Base-by-base conservation (phyloP, 176 grass and related monocot species). In the Musa acuminata region DNA sequence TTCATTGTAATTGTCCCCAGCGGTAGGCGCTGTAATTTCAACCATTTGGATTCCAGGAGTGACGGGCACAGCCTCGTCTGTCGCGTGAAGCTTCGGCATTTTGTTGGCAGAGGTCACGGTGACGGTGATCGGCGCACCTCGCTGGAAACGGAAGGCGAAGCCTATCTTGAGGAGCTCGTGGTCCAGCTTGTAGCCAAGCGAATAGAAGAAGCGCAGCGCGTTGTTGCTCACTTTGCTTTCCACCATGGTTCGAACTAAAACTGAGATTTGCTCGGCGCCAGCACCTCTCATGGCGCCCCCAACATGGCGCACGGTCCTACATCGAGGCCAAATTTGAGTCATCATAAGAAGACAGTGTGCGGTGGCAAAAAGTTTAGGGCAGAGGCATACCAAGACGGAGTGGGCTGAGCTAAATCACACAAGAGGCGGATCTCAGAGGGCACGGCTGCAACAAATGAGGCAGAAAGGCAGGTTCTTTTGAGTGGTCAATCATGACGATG, bases 141-240 rank as follows among this genome's bases (percentile, higher is more conserved):
- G 83, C 11, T 90, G 81, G 77, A 92, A 85, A 72, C 77, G 83
- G 49, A 93, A 97, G 24, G 90, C 85, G 69, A 93, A 97, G 51
- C 93, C 87, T 2, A 85, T 80, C 83, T 97, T 97, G 83, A 97
- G 62, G 71, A 97, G 60, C 78, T 97, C 93, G 64, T 97, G 87
- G 53, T 97, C 93, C 79, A 97, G 71, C 71, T 93, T 97, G 81
- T 97, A 97, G 24, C 93, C 93, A 67, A 97, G 74, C 11, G 70
- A 66, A 62, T 93, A 90, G 79, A 97, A 97, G 87, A 92, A 97
- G 35, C 84, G 87, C 79, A 97, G 69, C 9, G 84, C 93, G 16
- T 89, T 88, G 80, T 75, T 96, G 88, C 90, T 89, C n/a, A 84
- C 86, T 86, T 91, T 93, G 82, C 90, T 91, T 78, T 93, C 94